Base-by-base conservation (phyloP, 192 early-diverging fungal genomes). In the Podila epicladia region DNA sequence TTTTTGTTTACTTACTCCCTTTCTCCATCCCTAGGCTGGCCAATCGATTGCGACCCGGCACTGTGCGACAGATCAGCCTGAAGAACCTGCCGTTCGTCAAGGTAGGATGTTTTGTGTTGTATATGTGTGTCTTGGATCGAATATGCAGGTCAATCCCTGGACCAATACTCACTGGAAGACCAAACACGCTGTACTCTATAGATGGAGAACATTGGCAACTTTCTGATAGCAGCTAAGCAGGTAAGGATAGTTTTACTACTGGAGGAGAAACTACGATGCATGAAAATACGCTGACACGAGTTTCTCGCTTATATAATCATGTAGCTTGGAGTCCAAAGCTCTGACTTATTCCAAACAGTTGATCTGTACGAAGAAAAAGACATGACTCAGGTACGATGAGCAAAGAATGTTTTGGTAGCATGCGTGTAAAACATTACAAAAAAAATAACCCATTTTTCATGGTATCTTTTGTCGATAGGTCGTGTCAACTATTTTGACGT, bases 181-280 rank as follows among this genome's bases (percentile, higher is more conserved):
- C 41, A 45, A 45, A 45, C 41, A 17, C 12, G 4, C 15, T 45
- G 4, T 4, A 19, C 15, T 9, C 29, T 29, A 28, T 86, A 94
- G 94, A 95, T 95, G 93, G 93, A 94, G 67, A 95, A 95, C 65
- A 94, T 94, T 49, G 82, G 84, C 71, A 91, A 92, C 73, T 95
- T 94, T 77, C 72, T 95, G 31, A 84, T 86, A 51, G 94, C 90
- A 15, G 92, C 92, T 57, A 89, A 80, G 57, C 71, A 87, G 86
- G 88, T 87, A 85, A 77, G 59, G n/a, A 24, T 55, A 55, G 20
- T 55, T 24, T 5, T n/a, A 11, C 53, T 6, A 55, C 53, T 6
- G 17, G 9, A 22, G 11, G 24, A 11, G 24, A 55, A 55, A 55
- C 51, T 1, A 55, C 17, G 17, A 55, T 17, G 24, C 20, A 55